A percentile compares a stretch with the other conserved stretches of the same genome.
Conservation (phyloP, 2,329 filamentous ascomycete genomes). For the Colletotrichum tamarilloi region DNA sequence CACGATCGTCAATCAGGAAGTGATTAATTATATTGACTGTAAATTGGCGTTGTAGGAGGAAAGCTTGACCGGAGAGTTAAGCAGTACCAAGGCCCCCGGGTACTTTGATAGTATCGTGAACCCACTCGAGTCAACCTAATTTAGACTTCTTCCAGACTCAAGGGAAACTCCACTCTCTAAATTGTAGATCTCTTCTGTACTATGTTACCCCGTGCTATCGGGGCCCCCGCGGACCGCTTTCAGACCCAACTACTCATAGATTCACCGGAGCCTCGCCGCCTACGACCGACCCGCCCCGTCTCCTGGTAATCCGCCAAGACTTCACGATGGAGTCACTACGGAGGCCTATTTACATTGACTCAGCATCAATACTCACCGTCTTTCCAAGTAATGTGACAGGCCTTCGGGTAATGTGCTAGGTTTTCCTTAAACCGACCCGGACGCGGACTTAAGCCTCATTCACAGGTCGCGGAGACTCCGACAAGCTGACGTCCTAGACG, state of each 20-base stretch:
- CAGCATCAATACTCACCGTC: neutral
- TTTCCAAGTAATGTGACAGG: neutral
- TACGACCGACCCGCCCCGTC: neutral
- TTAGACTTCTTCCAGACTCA: neutral
- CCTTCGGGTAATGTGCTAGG: neutral
- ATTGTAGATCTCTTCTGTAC: neutral
- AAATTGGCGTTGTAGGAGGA: neutral
- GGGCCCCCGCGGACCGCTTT: neutral
- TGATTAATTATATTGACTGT: neutral
- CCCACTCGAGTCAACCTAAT: neutral
- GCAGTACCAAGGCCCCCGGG: neutral
- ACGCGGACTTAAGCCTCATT: neutral
- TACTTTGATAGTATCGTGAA: neutral
- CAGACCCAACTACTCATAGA: neutral
- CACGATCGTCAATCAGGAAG: neutral
- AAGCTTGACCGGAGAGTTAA: neutral
- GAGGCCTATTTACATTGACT: neutral
- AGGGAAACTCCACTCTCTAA: neutral
- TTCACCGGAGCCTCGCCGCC: too few species aligned
- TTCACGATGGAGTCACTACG: neutral
- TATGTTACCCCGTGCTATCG: neutral
- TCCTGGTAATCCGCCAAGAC: neutral
- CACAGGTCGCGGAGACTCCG: neutral
- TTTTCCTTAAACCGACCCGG: neutral
- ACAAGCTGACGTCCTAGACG: neutral